These are phyloP conservation scores for Endotrypanum monterogeii DNA, from an alignment of 208 protist species.

Conservation along the genomic window DNA sequence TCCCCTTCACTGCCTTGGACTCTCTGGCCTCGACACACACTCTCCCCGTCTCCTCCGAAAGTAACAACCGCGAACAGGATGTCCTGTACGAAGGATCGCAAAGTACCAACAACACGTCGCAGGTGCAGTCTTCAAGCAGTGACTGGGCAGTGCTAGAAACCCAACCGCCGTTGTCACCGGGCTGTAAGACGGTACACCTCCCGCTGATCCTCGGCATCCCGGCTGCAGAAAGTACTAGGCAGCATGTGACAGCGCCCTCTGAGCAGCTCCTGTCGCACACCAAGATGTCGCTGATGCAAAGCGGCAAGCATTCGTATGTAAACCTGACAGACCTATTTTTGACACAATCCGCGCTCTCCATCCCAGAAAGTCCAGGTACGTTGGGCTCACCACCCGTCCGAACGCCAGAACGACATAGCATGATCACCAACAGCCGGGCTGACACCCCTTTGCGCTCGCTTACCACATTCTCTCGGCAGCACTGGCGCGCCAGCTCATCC, in stretches of 20 bases:
- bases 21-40: neutral
- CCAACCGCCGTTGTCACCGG: neutral
- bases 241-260: neutral
- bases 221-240: neutral
- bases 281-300: neutral
- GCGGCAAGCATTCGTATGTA: neutral
- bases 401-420: constrained; percentile 15
- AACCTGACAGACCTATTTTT: neutral
- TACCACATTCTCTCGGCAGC: constrained; percentile 9
- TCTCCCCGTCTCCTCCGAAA: neutral
- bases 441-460: constrained; percentile 4
- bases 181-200: neutral
- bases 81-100: neutral
- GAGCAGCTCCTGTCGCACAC: constrained; percentile 12
- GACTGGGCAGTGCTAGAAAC: neutral
- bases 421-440: constrained; percentile 2
- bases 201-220: neutral
- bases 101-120: neutral
- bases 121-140: neutral
- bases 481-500: constrained; percentile 20
- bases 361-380: neutral
- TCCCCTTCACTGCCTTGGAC: neutral
- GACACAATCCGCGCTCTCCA: neutral
- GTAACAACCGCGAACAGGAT: neutral
- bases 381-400: neutral